Base-by-base conservation (phyloP, 2,329 filamentous ascomycete species). In the Fusarium illudens region DNA sequence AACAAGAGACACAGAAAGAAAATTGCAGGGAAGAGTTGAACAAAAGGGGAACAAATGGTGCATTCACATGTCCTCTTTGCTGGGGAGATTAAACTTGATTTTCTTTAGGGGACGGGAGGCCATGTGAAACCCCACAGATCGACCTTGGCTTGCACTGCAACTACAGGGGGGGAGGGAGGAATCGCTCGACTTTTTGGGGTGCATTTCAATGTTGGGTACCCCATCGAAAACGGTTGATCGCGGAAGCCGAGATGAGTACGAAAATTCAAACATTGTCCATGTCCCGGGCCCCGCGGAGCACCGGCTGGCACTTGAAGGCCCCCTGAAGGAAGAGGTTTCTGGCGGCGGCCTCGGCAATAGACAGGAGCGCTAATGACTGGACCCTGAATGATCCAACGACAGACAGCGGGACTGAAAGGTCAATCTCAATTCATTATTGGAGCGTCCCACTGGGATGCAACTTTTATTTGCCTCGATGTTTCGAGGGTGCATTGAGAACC, bases 71-170 rank as follows among this genome's bases (percentile, higher is more conserved):
- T 15, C 19, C 36, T 15, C 15, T 17, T 37, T n/a, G n/a, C 12
- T 39, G n/a, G 50, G 50, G 50, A 53, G 50, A 53, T 39, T 53
- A 53, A 53, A 53, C 50, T 53, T 53, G 50, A 53, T 53, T 53
- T 53, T 53, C 25, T 39, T 53, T 37, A n/a, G 11, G 27, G 33
- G 33, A 37, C 17, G 17, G 34, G 33, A 39, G 50, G 33, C 33
- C 50, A 36, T 36, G 49, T 37, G 34, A 53, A 33, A 33, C 50
- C 50, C 39, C 42, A 48, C 50, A 53, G 20, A 37, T 52, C 19
- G 50, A 53, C 50, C 25, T 30, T n/a, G 30, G 19, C 13, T 19
- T 34, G 22, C 37, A 42, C 6, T 19, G 17, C 6, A 30, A 19
- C 19, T 25, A 49, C 46, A 49, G n/a, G 25, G 29, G 27, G 29